Base-by-base conservation (phyloP, 2,329 filamentous ascomycete genomes). In the Claviceps sp. region DNA sequence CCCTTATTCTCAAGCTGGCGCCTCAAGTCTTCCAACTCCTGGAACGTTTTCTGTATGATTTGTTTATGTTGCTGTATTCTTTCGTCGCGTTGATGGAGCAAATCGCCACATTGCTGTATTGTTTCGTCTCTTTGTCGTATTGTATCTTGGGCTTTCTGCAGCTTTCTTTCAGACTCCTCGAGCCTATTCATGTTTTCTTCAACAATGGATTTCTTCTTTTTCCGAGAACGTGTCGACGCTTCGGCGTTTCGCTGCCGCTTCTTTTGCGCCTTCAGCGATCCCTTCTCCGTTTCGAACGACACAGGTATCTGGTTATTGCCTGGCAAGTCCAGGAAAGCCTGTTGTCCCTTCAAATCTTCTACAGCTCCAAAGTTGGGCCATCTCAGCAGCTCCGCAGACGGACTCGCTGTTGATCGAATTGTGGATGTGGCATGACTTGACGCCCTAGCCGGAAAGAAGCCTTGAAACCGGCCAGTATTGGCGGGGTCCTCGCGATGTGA, bases 161-260 rank as follows among this genome's bases (percentile, higher is more conserved):
- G 75, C 57, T 84, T 77, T 50, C 78, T 74, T 62, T 88, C 83
- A 51, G 91, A 71, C 58, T 82, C 79, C 49, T 85, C 75, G 56
- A 91, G 82, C 48, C 78, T 83, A 51, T 77, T 75, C 16, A 80
- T 79, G 53, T 84, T 84, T 64, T 89, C 84, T 59, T 79, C 80
- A 64, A 91, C 87, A 64, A 85, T 84, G 61, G 89, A 34, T 34
- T 34, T 87, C 69, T 94, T 94, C 62, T 89, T 82, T 54, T 89
- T 78, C 62, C 83, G 81, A 52, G 89, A 79, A 58, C 94, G 93
- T 54, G 87, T 87, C 52, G 88, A 94, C 5, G 89, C 89, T 47
- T 86, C 86, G 42, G 89, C 89, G 62, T 95, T 95, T 50, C 88
- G 80, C 65, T 85, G 84, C 52, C 89, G 77, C 69, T 93, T 95